Base-by-base conservation (phyloP, 2,329 filamentous ascomycete genomes). In the Alternaria ethzedia region DNA sequence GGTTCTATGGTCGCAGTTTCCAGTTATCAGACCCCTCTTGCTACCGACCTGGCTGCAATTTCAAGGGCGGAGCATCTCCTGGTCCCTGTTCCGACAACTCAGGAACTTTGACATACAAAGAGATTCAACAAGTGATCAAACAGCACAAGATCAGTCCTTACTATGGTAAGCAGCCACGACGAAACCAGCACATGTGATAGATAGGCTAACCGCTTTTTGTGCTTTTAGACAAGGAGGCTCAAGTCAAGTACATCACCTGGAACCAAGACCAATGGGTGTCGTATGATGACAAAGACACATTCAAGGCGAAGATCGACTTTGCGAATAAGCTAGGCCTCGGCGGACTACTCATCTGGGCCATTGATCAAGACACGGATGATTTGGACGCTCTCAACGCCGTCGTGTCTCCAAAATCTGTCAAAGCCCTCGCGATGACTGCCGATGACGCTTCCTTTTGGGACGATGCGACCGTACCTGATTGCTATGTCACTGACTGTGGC, bases 261-360 rank as follows among this genome's bases (percentile, higher is more conserved):
- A 63, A 67, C n/a, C 4, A 17, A 6, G 63, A 76, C 51, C 70
- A 76, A 43, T 77, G 73, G 75, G 56, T 75, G 3, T 70, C 66
- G 1, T 76, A 69, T 50, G 74, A 76, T 44, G 74, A 76, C 45
- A 12, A 26, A 11, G 66, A 73, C 15, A 75, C 73, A 60, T 88
- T 86, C 3, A 80, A 77, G 3, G 83, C 70, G 17, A 87, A 83
- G 9, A 90, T 78, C 2, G 80, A 77, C 26, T 86, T 81, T n/a
- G 82, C 75, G 5, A 67, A 68, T 44, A 51, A 55, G 28, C 28
- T 32, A 5, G 61, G 66, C 13, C 41, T 69, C 13, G 62, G 59
- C 3, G 66, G 66, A 9, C 6, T 44, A 5, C 46, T 59, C 10
- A 59, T 45, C 11, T 59, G 56, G 56, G 56, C 56, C 4, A 44